phyloP scores from a whole-genome alignment of 495 filamentous ascomycete genomes.

The Tuber indicum region DNA sequence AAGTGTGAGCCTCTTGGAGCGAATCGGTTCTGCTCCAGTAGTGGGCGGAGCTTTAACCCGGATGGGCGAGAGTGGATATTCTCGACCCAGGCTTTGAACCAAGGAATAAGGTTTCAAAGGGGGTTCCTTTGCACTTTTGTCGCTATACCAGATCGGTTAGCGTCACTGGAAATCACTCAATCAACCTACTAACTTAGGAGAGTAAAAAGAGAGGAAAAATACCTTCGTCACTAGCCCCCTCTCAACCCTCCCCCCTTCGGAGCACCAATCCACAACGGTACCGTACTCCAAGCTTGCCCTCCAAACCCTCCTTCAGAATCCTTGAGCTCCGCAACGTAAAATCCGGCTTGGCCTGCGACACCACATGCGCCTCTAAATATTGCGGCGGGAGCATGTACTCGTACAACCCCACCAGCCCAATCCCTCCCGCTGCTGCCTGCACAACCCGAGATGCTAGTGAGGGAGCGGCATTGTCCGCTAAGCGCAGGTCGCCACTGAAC shows the following conservation, averaged over 20 bases:
- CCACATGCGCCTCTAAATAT: constrained; percentile 71
- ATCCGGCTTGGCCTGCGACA: constrained; percentile 66
- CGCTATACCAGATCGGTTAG: background rate
- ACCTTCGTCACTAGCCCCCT: constrained; percentile 45
- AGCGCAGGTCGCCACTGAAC: constrained; percentile 80
- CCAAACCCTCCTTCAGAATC: constrained; percentile 60
- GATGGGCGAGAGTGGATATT: constrained; percentile 63
- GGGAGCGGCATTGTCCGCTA: constrained; percentile 67
- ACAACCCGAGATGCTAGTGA: constrained; percentile 62
- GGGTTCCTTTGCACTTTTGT: constrained; percentile 52
- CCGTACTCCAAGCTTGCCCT: constrained; percentile 64
- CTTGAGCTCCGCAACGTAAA: constrained; percentile 66
- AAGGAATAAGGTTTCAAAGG: constrained; percentile 78
- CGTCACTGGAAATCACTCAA: background rate
- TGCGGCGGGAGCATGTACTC: constrained; percentile 65
- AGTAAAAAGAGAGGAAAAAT: background rate
- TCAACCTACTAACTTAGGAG: background rate
- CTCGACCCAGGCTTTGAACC: constrained; percentile 69
- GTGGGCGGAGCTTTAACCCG: constrained; percentile 54
- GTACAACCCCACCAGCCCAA: constrained; percentile 66
- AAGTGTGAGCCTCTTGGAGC: constrained; percentile 50
- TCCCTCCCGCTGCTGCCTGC: constrained; percentile 46
- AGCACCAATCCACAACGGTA: constrained; percentile 71
- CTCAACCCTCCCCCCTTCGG: constrained; percentile 54
- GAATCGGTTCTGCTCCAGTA: constrained; percentile 55